Evolutionary conservation across 2,329 filamentous ascomycete genomes (phyloP).

Genomic region (Aspergillus glaucus): DNA sequence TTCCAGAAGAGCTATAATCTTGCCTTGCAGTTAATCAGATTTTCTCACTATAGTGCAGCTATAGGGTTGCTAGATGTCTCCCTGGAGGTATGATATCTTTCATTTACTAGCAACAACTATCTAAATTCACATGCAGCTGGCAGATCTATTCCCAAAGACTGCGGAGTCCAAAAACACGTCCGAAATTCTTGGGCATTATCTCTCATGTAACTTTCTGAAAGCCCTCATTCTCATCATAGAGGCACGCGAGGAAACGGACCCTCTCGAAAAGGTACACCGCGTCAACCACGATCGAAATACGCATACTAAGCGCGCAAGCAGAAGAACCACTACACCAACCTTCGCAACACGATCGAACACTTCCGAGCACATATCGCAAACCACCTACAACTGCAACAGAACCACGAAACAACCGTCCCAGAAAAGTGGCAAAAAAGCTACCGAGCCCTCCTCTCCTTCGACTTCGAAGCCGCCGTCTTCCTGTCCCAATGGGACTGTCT

Average conservation of each 20-base stretch:
- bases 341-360: constrained; percentile 54
- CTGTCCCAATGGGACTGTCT: constrained; percentile 62
- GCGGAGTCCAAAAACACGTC: constrained; percentile 17
- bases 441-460: constrained; percentile 63
- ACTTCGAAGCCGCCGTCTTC: constrained; percentile 68
- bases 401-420: constrained; percentile 39
- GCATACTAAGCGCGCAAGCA: constrained; percentile 24
- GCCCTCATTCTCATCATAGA: constrained; percentile 41
- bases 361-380: constrained; percentile 46
- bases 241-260: constrained; percentile 42
- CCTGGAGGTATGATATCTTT: constrained; percentile 30
- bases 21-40: constrained; percentile 55
- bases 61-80: constrained; percentile 49
- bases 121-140: constrained; percentile 39
- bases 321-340: constrained; percentile 56
- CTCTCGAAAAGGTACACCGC: constrained; percentile 31
- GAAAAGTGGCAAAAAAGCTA: constrained; percentile 57
- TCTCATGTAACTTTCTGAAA: constrained; percentile 66
- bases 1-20: constrained; percentile 76
- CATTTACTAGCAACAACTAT: neutral
- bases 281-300: constrained; percentile 6
- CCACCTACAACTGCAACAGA: constrained; percentile 31
- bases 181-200: constrained; percentile 53
- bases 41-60: constrained; percentile 51
- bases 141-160: constrained; percentile 29